phyloP scores from a whole-genome alignment of 108 stramenopile genomes.

The Licmophora abbreviata region DNA sequence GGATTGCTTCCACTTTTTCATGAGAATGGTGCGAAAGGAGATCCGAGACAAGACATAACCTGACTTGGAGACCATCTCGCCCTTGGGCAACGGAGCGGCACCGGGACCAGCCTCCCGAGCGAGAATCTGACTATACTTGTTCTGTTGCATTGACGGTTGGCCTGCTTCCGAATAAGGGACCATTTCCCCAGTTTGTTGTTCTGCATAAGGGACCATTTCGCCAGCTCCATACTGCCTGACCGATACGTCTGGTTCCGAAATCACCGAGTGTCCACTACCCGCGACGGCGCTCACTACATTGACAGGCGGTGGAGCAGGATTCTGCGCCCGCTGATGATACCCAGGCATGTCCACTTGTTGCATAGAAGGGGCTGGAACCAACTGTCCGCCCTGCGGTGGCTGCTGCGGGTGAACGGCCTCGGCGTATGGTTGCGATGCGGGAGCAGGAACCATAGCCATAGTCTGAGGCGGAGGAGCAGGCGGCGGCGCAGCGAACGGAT shows the following conservation, averaged over 20 bases:
- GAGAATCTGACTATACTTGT: slow-evolving; percentile 32
- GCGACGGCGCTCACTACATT: not conserved
- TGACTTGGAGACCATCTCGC: slow-evolving; percentile 49
- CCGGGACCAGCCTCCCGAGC: slow-evolving; percentile 32
- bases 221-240: too few species aligned
- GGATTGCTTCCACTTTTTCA: slow-evolving; percentile 88
- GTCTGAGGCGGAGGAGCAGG: slow-evolving; percentile 1
- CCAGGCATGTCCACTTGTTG: not conserved
- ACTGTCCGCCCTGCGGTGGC: too few species aligned
- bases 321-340: not conserved
- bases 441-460: not conserved
- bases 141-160: slow-evolving; percentile 3
- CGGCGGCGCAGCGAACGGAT: slow-evolving; percentile 2
- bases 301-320: not conserved
- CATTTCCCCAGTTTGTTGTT: too few species aligned
- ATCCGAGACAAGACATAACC: slow-evolving; percentile 79
- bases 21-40: slow-evolving; percentile 79
- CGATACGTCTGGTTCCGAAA: not conserved
- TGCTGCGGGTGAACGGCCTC: not conserved
- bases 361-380: not conserved
- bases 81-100: slow-evolving; percentile 63
- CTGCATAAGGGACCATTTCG: too few species aligned
- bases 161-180: slow-evolving; percentile 1
- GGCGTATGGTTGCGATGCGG: not conserved
- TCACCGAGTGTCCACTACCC: not conserved